Evolutionary conservation across 768 basidiomycete species (phyloP).

Genomic region (Amylocystis lapponica): DNA sequence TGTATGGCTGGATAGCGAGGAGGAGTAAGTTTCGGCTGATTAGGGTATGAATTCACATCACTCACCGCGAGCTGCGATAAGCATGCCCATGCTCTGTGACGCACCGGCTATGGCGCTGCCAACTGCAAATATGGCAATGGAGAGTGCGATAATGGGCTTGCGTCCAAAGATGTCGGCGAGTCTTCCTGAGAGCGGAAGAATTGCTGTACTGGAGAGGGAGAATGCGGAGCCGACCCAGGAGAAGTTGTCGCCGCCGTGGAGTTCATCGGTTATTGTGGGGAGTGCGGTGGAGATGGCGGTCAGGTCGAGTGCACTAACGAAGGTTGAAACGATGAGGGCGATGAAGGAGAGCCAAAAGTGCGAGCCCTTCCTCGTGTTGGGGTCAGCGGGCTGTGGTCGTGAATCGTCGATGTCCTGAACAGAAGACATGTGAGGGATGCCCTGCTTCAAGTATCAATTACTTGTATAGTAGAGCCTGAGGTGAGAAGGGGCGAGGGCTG

Average conservation of each 20-base stretch:
- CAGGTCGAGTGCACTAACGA: conserved; percentile 19
- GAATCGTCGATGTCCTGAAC: no score
- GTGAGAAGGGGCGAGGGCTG: no score
- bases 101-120: conserved; percentile 35
- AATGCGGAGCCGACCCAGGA: conserved; percentile 27
- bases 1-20: conserved; percentile 12
- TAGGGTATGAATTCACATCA: no score
- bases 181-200: conserved; percentile 29
- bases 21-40: no score
- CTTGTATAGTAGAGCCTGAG: no score
- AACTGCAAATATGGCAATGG: conserved; percentile 28
- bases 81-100: conserved; percentile 32
- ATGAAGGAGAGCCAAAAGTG: conserved; percentile 20
- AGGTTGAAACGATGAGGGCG: conserved; percentile 13
- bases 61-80: conserved; percentile 31
- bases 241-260: conserved; percentile 16
- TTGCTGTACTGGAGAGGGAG: conserved; percentile 29
- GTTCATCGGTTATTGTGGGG: conserved; percentile 9
- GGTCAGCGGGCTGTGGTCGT: no score
- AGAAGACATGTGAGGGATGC: no score
- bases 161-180: conserved; percentile 31
- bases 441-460: no score
- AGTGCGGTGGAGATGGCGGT: conserved; percentile 16
- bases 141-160: conserved; percentile 22
- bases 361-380: no score